A percentile compares a stretch with the other conserved stretches of the same genome.
These are phyloP conservation scores for Colletotrichum filicis DNA, from an alignment of 2,329 filamentous ascomycete genomes.

Conservation along the genomic window DNA sequence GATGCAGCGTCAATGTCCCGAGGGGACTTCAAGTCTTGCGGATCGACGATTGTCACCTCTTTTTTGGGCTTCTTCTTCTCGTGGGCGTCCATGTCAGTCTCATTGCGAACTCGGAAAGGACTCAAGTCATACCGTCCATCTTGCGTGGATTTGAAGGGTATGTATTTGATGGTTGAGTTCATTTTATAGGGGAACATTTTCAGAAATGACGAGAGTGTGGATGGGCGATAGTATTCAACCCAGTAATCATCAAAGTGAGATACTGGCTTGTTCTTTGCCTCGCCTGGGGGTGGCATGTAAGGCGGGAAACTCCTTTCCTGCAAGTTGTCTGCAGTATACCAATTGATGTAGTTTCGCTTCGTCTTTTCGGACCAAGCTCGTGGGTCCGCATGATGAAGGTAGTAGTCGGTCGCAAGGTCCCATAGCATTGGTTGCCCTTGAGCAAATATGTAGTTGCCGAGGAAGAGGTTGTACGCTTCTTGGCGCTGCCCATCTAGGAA, in stretches of 20 bases:
- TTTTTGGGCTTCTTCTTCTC: conserved; percentile 74
- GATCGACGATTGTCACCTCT: conserved; percentile 76
- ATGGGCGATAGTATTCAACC: conserved; percentile 94
- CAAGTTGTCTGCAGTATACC: conserved; percentile 84
- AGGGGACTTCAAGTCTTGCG: conserved; percentile 52
- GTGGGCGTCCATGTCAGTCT: conserved; percentile 66
- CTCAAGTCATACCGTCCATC: conserved; percentile 85
- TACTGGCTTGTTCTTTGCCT: conserved; percentile 56
- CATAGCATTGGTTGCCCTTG: conserved; percentile 95
- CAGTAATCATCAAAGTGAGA: conserved; percentile 91
- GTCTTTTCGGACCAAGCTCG: conserved; percentile 73
- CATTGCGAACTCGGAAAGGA: conserved; percentile 84
- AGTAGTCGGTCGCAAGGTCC: conserved; percentile 95
- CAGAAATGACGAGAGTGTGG: conserved; percentile 86
- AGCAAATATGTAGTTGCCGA: conserved; percentile 92
- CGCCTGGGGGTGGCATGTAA: conserved; percentile 57
- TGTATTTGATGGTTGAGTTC: conserved; percentile 88
- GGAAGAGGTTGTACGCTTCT: conserved; percentile 96
- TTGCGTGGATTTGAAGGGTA: conserved; percentile 78
- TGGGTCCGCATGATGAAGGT: conserved; percentile 91
- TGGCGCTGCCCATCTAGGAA: conserved; percentile 98
- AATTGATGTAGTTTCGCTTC: conserved; percentile 82
- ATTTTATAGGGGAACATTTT: conserved; percentile 95
- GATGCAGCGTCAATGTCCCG: conserved; percentile 43
- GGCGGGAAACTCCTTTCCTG: conserved; percentile 70